A percentile compares a stretch with the other conserved stretches of the same genome.
Conservation (phyloP, 163 green algal species). For the Chlamydomonas reinhardtii region DNA sequence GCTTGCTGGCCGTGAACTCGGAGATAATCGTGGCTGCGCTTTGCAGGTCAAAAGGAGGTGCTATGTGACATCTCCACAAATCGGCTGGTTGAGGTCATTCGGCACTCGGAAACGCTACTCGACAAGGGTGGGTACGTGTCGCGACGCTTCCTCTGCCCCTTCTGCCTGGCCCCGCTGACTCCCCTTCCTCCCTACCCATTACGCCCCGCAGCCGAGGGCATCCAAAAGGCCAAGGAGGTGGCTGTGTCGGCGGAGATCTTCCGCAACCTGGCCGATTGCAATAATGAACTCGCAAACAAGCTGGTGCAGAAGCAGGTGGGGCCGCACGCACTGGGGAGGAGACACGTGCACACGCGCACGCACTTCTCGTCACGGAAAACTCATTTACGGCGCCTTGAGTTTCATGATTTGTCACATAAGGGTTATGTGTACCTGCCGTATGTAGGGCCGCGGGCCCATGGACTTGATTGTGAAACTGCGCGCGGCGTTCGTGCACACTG, state of each 20-base stretch:
- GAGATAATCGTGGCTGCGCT: background rate
- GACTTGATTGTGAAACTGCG: slow-evolving; percentile 62
- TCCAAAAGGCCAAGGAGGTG: slow-evolving; percentile 65
- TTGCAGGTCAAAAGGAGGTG: slow-evolving; percentile 35
- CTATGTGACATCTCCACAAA: slow-evolving; percentile 28
- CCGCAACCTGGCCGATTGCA: slow-evolving; percentile 55
- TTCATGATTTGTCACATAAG: no score
- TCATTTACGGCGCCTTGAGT: no score
- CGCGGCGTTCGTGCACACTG: slow-evolving; percentile 47
- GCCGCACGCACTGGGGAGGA: no score
- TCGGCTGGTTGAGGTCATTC: background rate
- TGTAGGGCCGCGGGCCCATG: slow-evolving; percentile 5
- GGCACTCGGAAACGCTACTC: background rate
- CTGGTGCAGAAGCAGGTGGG: slow-evolving; percentile 49
- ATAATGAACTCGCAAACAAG: slow-evolving; percentile 50
- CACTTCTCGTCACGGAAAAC: no score
- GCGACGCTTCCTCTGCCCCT: background rate
- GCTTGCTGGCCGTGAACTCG: background rate
- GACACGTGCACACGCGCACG: background rate
- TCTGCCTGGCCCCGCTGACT: no score
- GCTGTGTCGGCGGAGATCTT: slow-evolving; percentile 73
- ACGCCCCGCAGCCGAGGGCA: background rate
- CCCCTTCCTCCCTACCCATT: no score
- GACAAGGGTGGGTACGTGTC: background rate
- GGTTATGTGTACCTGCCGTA: background rate